Evolutionary conservation across 805 yeast genomes (phyloP).

Genomic region (Candida oleophila): DNA sequence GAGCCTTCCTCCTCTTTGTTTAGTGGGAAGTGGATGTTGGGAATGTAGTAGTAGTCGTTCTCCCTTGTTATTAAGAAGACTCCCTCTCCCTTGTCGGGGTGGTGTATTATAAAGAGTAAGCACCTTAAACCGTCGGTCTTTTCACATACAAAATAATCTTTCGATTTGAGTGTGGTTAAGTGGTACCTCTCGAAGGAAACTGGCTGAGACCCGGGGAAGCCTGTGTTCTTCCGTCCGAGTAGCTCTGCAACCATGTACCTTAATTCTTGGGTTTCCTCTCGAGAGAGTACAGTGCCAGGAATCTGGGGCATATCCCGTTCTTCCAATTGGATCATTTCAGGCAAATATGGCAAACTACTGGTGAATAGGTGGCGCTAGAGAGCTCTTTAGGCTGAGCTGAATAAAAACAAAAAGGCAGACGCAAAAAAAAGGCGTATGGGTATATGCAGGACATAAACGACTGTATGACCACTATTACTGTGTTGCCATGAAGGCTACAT

Average conservation of each 20-base stretch:
- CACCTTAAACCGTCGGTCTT: slow-evolving; percentile 93
- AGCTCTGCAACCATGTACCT: slow-evolving; percentile 66
- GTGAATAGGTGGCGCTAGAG: background rate
- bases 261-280: slow-evolving; percentile 65
- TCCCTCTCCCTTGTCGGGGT: slow-evolving; percentile 79
- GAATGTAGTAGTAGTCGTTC: slow-evolving; percentile 79
- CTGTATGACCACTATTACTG: too few relatives aligned
- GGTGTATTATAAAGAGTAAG: slow-evolving; percentile 63
- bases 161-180: slow-evolving; percentile 56
- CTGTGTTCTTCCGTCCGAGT: slow-evolving; percentile 51
- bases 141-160: slow-evolving; percentile 93
- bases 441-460: too few relatives aligned
- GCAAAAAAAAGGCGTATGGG: too few relatives aligned
- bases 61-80: slow-evolving; percentile 87
- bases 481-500: too few relatives aligned
- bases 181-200: slow-evolving; percentile 82
- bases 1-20: slow-evolving; percentile 44
- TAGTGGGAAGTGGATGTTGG: slow-evolving; percentile 80
- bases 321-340: slow-evolving; percentile 33
- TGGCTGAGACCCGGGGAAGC: slow-evolving; percentile 95
- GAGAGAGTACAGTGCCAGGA: slow-evolving; percentile 81
- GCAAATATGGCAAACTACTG: background rate
- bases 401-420: background rate
- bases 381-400: background rate
- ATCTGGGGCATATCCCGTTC: slow-evolving; percentile 71